Evolutionary conservation across 805 yeast species (phyloP).

Genomic region (Pichia insulana): DNA sequence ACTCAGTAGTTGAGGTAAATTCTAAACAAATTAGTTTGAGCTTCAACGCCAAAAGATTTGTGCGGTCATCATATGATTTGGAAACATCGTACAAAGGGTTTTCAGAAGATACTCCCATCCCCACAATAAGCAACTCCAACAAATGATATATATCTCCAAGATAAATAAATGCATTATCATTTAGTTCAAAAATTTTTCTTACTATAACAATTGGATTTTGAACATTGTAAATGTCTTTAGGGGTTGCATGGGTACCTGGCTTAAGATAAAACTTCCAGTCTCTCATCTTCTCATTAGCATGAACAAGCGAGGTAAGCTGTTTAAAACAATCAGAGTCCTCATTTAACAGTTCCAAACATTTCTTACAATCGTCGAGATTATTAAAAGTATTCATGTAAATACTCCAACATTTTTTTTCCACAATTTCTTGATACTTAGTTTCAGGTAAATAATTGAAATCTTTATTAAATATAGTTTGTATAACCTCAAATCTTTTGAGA

Average conservation of each 20-base stretch:
- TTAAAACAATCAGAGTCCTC: conserved; percentile 1
- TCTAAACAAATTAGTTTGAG: conserved; percentile 46
- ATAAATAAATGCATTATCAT: conserved; percentile 41
- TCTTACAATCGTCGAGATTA: conserved; percentile 17
- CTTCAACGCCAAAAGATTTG: conserved; percentile 21
- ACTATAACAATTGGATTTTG: conserved; percentile 21
- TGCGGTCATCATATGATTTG: conserved; percentile 7
- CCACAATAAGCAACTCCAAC: conserved; percentile 33
- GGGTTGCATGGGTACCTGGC: conserved; percentile 25
- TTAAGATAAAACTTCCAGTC: conserved; percentile 25
- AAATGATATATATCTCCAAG: conserved; percentile 34
- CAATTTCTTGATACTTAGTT: conserved; percentile 8
- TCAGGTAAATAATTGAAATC: conserved; percentile 16
- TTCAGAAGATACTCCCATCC: conserved; percentile 23
- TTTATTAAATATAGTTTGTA: conserved; percentile 12
- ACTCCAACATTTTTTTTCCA: conserved; percentile 19
- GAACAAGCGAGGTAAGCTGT: conserved; percentile 14
- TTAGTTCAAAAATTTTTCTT: conserved; percentile 39
- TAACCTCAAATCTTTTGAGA: conserved; percentile 14
- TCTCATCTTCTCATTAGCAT: conserved; percentile 17
- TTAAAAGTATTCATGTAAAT: conserved; percentile 24
- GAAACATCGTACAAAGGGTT: conserved; percentile 6
- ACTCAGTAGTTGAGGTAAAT: conserved; percentile 56
- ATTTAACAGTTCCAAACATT: conserved; percentile 16
- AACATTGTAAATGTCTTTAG: conserved; percentile 18